Evolutionary conservation across 1,284 basidiomycete species (phyloP), one percentile per base, ranked within the genome.

Genomic region (Rugosomyces carneus): DNA sequence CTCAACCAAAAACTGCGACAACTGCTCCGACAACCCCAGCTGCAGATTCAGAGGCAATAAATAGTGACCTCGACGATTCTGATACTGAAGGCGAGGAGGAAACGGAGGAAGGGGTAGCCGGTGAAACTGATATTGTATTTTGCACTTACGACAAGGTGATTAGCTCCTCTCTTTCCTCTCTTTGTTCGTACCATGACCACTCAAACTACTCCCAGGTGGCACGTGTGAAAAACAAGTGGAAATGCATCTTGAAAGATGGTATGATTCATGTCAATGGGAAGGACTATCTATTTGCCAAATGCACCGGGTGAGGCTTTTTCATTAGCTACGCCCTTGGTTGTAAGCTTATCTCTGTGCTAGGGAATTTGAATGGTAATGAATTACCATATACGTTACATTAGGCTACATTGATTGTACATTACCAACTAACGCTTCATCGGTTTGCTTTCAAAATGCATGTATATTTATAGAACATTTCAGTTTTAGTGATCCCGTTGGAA

Each of bases 201-300:
- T 50, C 44, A 48, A 36, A 45, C 42, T n/a, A 8, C 3, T 23
- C 44, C 5, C 52, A 94, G 93, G 93, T 97, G 29, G 92, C 94
- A 48, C 80, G 96, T 16, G 94, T 98, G 23, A 98, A 98, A 72
- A 99, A 98, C 75, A 99, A 98, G 73, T 99, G 96, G 96, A 99
- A 99, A 75, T 96, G 94, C 50, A 86, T 93, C n/a, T 79, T 99
- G 51, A 96, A 96, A 69, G 96, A 99, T 59, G 96, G 96, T 11
- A 93, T 99, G 81, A 92, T 98, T 47, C 92, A 94, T 59, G 82
- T 98, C 55, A 95, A 97, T 56, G 94, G 95, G 20, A 89, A 89
- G 57, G 96, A 99, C 62, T 99, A 99, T 68, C 77, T 99, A 21
- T 99, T 99, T 63, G 81, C 89, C 48, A 96, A 97, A 66, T 98